phyloP scores from a whole-genome alignment of 768 basidiomycete species.

The Serendipita sp. region DNA sequence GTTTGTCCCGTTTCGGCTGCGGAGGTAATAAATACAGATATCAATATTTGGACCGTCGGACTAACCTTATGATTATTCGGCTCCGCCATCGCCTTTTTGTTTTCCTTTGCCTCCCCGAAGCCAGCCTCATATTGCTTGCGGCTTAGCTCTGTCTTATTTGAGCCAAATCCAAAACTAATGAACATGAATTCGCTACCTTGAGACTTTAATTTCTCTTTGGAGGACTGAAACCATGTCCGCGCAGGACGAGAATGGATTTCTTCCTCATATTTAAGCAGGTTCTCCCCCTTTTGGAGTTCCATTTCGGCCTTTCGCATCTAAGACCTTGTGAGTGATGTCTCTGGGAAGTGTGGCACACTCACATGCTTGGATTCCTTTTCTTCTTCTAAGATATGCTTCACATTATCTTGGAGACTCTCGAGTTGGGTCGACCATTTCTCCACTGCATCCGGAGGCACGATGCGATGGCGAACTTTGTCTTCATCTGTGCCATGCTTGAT shows the following conservation, averaged over 20 bases:
- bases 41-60: neutral
- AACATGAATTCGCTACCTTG: constrained; percentile 37
- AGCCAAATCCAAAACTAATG: neutral
- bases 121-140: constrained; percentile 58
- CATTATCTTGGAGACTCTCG: constrained; percentile 55
- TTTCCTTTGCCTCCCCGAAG: constrained; percentile 23
- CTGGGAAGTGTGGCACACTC: constrained; percentile 11
- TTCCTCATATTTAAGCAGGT: constrained; percentile 80
- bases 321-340: constrained; percentile 6
- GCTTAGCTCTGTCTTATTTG: constrained; percentile 39
- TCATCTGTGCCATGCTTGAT: constrained; percentile 59
- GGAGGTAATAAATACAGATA: neutral
- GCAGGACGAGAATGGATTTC: constrained; percentile 91
- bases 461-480: constrained; percentile 77
- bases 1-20: constrained; percentile 62
- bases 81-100: constrained; percentile 22
- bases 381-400: constrained; percentile 64
- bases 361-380: constrained; percentile 94
- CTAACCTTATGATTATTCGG: neutral
- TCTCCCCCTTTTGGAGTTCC: constrained; percentile 88
- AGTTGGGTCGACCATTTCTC: constrained; percentile 55
- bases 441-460: constrained; percentile 62
- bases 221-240: constrained; percentile 95
- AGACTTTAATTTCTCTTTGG: constrained; percentile 64
- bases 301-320: constrained; percentile 85